A percentile compares a stretch with the other conserved stretches of the same genome.
Conservation (phyloP, 1,139 yeast genomes). For the Spencermartinsiella ligniputridi region DNA sequence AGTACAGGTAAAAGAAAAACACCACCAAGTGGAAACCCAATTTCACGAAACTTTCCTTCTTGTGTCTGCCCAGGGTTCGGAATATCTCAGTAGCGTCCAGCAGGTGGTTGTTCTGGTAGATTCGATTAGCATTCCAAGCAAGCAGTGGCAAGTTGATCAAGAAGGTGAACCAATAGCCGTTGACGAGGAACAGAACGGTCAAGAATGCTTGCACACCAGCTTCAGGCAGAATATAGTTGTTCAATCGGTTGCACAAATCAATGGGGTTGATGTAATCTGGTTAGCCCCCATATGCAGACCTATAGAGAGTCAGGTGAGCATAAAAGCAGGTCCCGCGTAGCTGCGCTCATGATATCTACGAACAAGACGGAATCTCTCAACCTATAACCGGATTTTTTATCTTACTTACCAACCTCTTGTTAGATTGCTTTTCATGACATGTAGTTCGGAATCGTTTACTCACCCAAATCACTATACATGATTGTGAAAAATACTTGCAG, state of each 20-base stretch:
- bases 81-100: slow-evolving; percentile 98
- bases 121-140: slow-evolving; percentile 43
- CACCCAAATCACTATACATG: slow-evolving; percentile 86
- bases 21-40: slow-evolving; percentile 85
- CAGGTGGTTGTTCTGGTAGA: slow-evolving; percentile 53
- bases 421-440: slow-evolving; percentile 1
- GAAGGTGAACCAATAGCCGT: slow-evolving; percentile 93
- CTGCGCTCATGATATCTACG: no score
- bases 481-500: slow-evolving; percentile 85
- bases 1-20: slow-evolving; percentile 93
- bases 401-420: slow-evolving; percentile 18
- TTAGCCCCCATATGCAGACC: slow-evolving; percentile 28
- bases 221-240: slow-evolving; percentile 82
- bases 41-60: slow-evolving; percentile 86
- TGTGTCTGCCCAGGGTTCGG: slow-evolving; percentile 88
- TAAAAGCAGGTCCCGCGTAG: not conserved
- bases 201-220: slow-evolving; percentile 77
- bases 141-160: slow-evolving; percentile 80
- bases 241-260: slow-evolving; percentile 89
- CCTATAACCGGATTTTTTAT: not conserved
- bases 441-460: slow-evolving; percentile 11
- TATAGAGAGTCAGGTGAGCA: no score
- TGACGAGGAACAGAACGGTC: slow-evolving; percentile 66
- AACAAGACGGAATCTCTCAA: no score
- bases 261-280: slow-evolving; percentile 93